Evolutionary conservation across 2,329 filamentous ascomycete species (phyloP), one percentile per base, ranked within the genome.

Genomic region (Pseudocercospora fijiensis): DNA sequence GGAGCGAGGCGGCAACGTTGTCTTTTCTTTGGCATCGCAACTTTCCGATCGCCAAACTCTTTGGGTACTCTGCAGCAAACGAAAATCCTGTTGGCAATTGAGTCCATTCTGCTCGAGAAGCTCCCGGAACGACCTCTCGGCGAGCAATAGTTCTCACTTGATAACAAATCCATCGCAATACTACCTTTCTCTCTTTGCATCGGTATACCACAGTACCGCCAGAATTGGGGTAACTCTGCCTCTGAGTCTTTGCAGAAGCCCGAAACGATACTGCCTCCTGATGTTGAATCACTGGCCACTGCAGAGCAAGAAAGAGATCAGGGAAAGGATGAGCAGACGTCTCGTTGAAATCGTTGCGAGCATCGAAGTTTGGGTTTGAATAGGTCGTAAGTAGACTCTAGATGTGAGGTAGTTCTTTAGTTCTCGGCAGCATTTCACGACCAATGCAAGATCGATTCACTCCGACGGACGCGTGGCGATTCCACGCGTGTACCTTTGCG

Each of bases 141-240:
- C 13, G 60, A 65, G n/a, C 41, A 56, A 16, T 69, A 65, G 67
- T 67, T 62, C 53, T 43, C 59, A 3, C 60, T 69, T 33, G 41
- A 52, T 7, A 61, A 61, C 47, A 57, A 61, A 28, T 16, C 30
- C 4, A 13, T 61, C 4, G 30, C 41, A 5, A 47, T 57, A 8
- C 43, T 57, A 37, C 51, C 59, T 16, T 7, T 61, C 11, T 33
- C 10, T 27, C 51, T 61, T 4, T 61, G 59, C 22, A 67, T 73
- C 51, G 72, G 73, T 5, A 77, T 81, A 52, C 78, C 78, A 47
- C 71, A 72, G 11, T 63, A 68, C 37, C 77, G 80, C 68, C 75
- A 79, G 64, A 79, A 80, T 62, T 79, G 77, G 66, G 66, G 69
- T 26, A 74, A 76, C 63, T 65, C 62, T 1, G 49, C 62, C 13